Conservation (phyloP, 306 rosid genomes). For the Cucurbita pepo region DNA sequence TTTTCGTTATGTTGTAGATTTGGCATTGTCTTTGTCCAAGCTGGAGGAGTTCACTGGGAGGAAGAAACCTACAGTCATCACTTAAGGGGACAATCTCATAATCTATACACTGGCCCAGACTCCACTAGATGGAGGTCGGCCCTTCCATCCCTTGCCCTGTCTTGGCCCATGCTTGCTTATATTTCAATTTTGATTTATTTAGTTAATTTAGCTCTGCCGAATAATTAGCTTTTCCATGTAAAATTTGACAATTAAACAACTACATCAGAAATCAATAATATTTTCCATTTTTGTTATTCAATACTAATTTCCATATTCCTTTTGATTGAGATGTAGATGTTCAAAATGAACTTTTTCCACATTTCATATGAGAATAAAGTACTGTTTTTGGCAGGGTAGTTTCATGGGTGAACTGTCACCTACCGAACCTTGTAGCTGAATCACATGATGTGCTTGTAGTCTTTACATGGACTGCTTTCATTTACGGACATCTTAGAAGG, state of each 20-base stretch:
- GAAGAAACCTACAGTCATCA: constrained; percentile 89
- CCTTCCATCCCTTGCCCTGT: background rate
- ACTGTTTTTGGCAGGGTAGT: background rate
- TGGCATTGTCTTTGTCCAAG: constrained; percentile 71
- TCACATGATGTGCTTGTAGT: constrained; percentile 2
- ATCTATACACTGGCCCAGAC: background rate
- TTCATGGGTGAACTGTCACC: background rate
- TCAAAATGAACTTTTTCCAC: background rate
- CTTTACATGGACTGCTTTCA: constrained; percentile 2
- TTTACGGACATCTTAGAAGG: background rate
- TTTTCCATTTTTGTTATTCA: background rate
- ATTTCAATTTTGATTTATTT: background rate
- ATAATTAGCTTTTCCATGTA: background rate
- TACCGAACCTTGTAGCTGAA: constrained; percentile 7
- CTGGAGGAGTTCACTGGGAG: constrained; percentile 91
- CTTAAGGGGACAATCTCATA: constrained; percentile 25
- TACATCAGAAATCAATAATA: background rate
- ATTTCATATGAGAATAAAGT: background rate
- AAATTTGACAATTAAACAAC: background rate
- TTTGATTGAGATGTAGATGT: background rate
- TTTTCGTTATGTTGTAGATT: constrained; percentile 33
- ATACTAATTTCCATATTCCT: background rate
- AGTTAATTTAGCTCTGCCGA: background rate
- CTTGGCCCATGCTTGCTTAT: background rate
- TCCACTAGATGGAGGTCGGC: constrained; percentile 13